Conservation (phyloP, 495 filamentous ascomycete species). For the Bacidia rubella region DNA sequence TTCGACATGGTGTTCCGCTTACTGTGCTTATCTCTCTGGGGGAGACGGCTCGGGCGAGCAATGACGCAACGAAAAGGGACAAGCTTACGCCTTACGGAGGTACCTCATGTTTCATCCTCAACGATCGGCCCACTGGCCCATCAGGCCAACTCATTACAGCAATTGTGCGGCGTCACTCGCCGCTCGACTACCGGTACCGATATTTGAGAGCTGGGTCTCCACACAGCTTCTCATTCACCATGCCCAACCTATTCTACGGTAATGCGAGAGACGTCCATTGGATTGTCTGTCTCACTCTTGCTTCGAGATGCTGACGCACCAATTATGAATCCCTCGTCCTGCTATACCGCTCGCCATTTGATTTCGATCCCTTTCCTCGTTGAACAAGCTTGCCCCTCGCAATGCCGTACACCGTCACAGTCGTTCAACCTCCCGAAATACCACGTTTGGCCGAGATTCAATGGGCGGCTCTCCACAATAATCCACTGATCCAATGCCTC, state of each 20-base stretch:
- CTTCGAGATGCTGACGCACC: constrained; percentile 6
- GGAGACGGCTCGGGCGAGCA: no score
- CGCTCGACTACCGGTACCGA: neutral
- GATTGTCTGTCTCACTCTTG: constrained; percentile 4
- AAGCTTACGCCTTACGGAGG: neutral
- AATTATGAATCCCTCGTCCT: constrained; percentile 2
- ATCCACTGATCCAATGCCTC: constrained; percentile 13
- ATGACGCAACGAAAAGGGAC: no score
- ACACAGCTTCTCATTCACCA: neutral
- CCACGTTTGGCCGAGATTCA: constrained; percentile 14
- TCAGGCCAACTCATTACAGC: constrained; percentile 3
- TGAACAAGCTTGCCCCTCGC: neutral
- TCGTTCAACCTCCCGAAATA: constrained; percentile 6
- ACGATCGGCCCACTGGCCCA: neutral
- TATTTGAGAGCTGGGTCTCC: neutral
- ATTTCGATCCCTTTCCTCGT: neutral
- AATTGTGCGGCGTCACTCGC: constrained; percentile 1
- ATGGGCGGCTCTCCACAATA: constrained; percentile 13
- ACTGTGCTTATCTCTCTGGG: no score
- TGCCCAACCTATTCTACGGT: neutral
- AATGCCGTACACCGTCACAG: constrained; percentile 8
- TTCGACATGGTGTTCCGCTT: no score
- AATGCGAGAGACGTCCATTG: constrained; percentile 5
- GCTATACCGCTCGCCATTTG: neutral
- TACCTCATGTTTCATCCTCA: neutral